A percentile compares a stretch with the other conserved stretches of the same genome.
Conservation (phyloP, 169 alveolate genomes). For the Eimeria necatrix region DNA sequence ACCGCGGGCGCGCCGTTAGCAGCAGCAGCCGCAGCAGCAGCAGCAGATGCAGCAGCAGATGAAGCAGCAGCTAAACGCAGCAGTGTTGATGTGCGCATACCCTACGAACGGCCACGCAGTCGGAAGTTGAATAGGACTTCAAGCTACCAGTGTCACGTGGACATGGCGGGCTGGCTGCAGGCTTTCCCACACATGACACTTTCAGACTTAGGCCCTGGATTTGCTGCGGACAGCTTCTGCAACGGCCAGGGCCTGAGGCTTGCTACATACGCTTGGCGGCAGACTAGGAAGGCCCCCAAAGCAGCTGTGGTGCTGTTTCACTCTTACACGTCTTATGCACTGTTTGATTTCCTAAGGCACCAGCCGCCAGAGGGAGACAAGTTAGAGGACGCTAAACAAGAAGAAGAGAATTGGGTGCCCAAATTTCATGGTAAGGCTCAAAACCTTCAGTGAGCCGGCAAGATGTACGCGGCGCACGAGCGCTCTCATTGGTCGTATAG, state of each 20-base stretch:
- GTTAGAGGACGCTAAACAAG: background rate
- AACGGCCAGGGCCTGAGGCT: constrained; percentile 41
- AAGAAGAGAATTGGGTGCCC: constrained; percentile 58
- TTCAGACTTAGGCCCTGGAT: constrained; percentile 65
- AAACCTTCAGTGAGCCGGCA: no score
- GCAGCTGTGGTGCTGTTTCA: constrained; percentile 74
- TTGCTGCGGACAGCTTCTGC: constrained; percentile 34
- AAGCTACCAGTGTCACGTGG: constrained; percentile 31
- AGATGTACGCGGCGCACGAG: no score
- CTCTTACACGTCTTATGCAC: constrained; percentile 73
- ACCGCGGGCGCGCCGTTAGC: no score
- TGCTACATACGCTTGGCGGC: constrained; percentile 69
- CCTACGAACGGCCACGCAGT: constrained; percentile 23
- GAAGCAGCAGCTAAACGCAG: background rate
- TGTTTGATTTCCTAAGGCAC: constrained; percentile 74
- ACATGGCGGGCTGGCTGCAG: constrained; percentile 30
- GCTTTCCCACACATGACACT: constrained; percentile 30
- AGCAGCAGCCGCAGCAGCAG: no score
- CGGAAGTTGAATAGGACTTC: constrained; percentile 4
- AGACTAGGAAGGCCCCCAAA: background rate
- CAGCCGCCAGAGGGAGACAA: constrained; percentile 19
- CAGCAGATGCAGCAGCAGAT: no score
- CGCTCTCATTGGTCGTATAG: no score
- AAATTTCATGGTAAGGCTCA: background rate
- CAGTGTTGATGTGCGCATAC: constrained; percentile 3